Evolutionary conservation across 306 rosid species (phyloP).

Genomic region (Biancaea sappan): DNA sequence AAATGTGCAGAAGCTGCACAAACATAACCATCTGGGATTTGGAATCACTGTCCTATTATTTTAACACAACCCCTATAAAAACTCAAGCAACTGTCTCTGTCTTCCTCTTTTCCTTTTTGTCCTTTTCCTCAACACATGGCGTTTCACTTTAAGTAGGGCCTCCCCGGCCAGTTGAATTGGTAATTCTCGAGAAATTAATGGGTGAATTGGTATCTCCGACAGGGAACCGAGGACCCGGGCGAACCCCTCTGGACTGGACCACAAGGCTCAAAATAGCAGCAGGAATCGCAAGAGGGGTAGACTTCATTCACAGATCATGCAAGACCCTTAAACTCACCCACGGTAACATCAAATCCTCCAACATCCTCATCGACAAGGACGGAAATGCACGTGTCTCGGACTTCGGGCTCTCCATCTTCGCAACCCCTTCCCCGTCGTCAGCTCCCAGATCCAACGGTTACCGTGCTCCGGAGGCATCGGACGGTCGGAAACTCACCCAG

Average conservation of each 20-base stretch:
- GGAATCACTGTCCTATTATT: slow-evolving; percentile 28
- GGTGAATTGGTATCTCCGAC: slow-evolving; percentile 16
- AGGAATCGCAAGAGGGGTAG: slow-evolving; percentile 78
- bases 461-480: slow-evolving; percentile 78
- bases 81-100: slow-evolving; percentile 15
- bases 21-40: slow-evolving; percentile 44
- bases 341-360: slow-evolving; percentile 90
- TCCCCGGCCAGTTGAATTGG: too few relatives aligned
- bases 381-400: slow-evolving; percentile 83
- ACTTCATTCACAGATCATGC: slow-evolving; percentile 77
- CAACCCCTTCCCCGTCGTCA: slow-evolving; percentile 27
- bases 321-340: slow-evolving; percentile 66
- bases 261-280: slow-evolving; percentile 87
- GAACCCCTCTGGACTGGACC: slow-evolving; percentile 96
- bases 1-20: slow-evolving; percentile 29
- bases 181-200: slow-evolving; percentile 32
- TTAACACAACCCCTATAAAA: neutral
- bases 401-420: slow-evolving; percentile 72
- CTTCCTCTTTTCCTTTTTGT: slow-evolving; percentile 31
- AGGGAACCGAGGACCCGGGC: slow-evolving; percentile 96
- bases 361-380: slow-evolving; percentile 68
- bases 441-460: slow-evolving; percentile 65
- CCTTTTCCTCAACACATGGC: slow-evolving; percentile 41
- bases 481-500: slow-evolving; percentile 67
- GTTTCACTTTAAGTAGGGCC: slow-evolving; percentile 31